A percentile compares a stretch with the other conserved stretches of the same genome.
These are phyloP conservation scores for Globisporangium megalacanthum DNA, from an alignment of 352 stramenopile genomes.

Conservation along the genomic window DNA sequence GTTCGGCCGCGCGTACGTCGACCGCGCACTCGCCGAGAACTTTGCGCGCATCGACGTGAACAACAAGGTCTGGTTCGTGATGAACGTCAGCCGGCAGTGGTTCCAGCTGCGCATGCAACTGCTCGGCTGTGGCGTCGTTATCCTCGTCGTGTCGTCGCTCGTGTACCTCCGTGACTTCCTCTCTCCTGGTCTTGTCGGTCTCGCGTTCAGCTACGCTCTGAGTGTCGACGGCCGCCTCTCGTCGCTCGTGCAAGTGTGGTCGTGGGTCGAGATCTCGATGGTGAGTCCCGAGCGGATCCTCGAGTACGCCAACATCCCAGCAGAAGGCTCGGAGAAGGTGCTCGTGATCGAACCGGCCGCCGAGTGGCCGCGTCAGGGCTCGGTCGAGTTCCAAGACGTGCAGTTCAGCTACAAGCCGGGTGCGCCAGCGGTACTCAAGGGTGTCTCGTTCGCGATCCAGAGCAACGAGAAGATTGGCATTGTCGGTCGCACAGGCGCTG, in stretches of 20 bases:
- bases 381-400: neutral
- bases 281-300: neutral
- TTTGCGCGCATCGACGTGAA: slow-evolving; percentile 10
- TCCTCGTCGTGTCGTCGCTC: neutral
- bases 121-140: neutral
- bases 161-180: neutral
- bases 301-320: neutral
- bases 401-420: slow-evolving; percentile 15
- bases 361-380: neutral
- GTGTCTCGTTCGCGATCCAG: slow-evolving; percentile 40
- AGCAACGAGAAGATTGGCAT: slow-evolving; percentile 84
- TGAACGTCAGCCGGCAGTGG: neutral
- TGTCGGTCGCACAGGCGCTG: slow-evolving; percentile 82
- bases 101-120: neutral
- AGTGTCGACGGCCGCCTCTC: neutral
- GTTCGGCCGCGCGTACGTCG: slow-evolving; percentile 19
- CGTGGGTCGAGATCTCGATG: neutral
- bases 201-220: neutral
- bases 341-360: neutral
- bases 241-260: neutral
- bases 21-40: slow-evolving; percentile 21
- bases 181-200: neutral
- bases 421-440: slow-evolving; percentile 17
- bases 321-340: neutral
- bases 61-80: neutral